Evolutionary conservation across 1,139 yeast species (phyloP).

Genomic region (Pichia kudriavzevii): DNA sequence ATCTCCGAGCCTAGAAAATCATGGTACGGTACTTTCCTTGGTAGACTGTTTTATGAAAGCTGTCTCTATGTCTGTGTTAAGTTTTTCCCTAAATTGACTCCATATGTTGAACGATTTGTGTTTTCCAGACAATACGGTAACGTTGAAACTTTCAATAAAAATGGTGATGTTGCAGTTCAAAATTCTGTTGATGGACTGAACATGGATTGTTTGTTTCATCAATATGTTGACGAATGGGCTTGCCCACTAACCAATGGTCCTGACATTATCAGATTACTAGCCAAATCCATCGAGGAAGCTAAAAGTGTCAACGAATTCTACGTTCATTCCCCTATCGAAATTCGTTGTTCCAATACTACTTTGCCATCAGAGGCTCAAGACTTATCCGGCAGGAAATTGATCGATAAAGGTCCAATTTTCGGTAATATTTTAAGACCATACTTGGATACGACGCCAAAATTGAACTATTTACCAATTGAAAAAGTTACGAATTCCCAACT

Average conservation of each 20-base stretch:
- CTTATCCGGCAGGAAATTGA: conserved; percentile 31
- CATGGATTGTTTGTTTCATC: conserved; percentile 93
- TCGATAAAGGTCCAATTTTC: conserved; percentile 68
- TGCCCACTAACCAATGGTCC: conserved; percentile 77
- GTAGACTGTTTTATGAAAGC: conserved; percentile 72
- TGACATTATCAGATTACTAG: conserved; percentile 57
- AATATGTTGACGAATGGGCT: conserved; percentile 96
- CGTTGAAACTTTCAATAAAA: conserved; percentile 62
- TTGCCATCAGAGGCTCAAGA: conserved; percentile 28
- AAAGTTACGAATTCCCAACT: conserved; percentile 69
- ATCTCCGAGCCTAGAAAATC: conserved; percentile 62
- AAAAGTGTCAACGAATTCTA: conserved; percentile 54
- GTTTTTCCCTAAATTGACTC: conserved; percentile 67
- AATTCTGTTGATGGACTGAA: conserved; percentile 80
- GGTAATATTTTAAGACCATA: conserved; percentile 80
- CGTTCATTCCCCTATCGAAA: conserved; percentile 94
- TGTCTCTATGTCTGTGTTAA: conserved; percentile 75
- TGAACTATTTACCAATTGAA: conserved; percentile 45
- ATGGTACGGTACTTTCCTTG: conserved; percentile 79
- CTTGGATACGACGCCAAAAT: conserved; percentile 69
- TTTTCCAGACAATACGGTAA: conserved; percentile 78
- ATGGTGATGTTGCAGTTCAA: conserved; percentile 65
- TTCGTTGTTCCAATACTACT: conserved; percentile 86
- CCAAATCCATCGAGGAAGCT: conserved; percentile 55
- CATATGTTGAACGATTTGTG: conserved; percentile 74